phyloP scores from a whole-genome alignment of 257 asterid genomes.

The Leptodermis oblonga region DNA sequence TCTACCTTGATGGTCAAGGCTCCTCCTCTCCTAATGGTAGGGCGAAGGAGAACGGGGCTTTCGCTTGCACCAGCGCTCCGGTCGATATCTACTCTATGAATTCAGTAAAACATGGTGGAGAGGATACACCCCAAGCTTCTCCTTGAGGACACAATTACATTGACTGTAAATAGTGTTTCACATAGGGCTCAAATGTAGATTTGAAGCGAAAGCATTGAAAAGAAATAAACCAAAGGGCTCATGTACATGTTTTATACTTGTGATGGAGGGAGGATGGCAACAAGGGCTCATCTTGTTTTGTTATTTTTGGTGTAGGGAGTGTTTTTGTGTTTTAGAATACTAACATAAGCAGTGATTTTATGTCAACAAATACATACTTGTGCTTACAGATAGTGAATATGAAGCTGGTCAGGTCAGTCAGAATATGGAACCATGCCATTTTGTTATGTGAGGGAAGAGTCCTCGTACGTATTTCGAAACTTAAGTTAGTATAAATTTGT shows the following conservation, averaged over 20 bases:
- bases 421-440: background rate
- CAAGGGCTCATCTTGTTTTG: slow-evolving; percentile 13
- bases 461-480: too few species aligned
- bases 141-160: slow-evolving; percentile 16
- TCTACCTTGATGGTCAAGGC: slow-evolving; percentile 30
- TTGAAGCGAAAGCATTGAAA: background rate
- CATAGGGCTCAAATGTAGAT: background rate
- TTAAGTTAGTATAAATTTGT: too few species aligned
- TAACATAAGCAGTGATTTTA: background rate
- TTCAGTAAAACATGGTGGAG: slow-evolving; percentile 18
- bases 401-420: background rate
- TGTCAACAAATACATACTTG: background rate
- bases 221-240: background rate
- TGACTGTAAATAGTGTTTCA: slow-evolving; percentile 14
- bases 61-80: slow-evolving; percentile 25
- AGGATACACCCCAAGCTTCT: slow-evolving; percentile 12
- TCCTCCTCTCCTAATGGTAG: slow-evolving; percentile 13
- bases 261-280: slow-evolving; percentile 7
- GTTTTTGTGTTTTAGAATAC: slow-evolving; percentile 7
- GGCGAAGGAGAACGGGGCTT: slow-evolving; percentile 3
- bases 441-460: background rate
- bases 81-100: slow-evolving; percentile 35
- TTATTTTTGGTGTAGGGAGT: background rate
- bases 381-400: background rate
- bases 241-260: slow-evolving; percentile 9